These are phyloP conservation scores for Pholiota adiposa DNA, from an alignment of 1,284 basidiomycete species.

Conservation along the genomic window DNA sequence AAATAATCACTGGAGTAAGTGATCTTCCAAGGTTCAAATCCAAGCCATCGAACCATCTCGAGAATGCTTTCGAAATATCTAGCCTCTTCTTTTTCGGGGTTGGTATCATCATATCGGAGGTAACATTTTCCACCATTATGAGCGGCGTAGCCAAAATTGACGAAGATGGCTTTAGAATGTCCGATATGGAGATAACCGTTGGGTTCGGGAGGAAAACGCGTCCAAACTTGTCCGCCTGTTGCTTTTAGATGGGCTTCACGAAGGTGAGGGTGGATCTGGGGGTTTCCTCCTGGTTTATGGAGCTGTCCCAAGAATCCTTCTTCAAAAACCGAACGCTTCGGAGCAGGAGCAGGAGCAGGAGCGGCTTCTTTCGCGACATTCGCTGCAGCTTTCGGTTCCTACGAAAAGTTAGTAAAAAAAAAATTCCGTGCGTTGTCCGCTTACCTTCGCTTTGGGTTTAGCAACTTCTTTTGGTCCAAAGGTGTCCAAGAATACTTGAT, in stretches of 20 bases:
- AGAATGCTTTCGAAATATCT: constrained; percentile 96
- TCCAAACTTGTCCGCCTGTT: constrained; percentile 88
- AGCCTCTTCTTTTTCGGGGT: constrained; percentile 97
- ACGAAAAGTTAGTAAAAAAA: constrained; percentile 5
- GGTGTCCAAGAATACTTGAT: constrained; percentile 71
- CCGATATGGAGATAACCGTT: constrained; percentile 97
- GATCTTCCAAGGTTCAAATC: constrained; percentile 98
- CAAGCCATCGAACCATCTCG: constrained; percentile 96
- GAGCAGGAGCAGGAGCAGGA: constrained; percentile 46
- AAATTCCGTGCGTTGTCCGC: constrained; percentile 8
- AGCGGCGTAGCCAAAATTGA: constrained; percentile 98
- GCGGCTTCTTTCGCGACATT: constrained; percentile 36
- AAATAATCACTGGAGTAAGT: constrained; percentile 99
- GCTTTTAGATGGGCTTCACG: constrained; percentile 82
- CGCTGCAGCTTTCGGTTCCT: constrained; percentile 51
- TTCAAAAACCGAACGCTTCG: constrained; percentile 79
- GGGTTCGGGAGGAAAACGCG: constrained; percentile 98
- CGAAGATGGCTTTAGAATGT: constrained; percentile 98
- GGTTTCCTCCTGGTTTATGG: constrained; percentile 94
- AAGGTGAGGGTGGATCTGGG: constrained; percentile 81
- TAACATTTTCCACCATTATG: constrained; percentile 92
- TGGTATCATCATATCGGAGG: constrained; percentile 97
- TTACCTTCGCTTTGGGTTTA: constrained; percentile 76
- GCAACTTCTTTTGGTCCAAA: constrained; percentile 82
- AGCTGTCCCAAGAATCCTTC: constrained; percentile 95